These are phyloP conservation scores for Bonia amplexicaulis DNA, from an alignment of 176 grass and related monocot species.

Conservation along the genomic window DNA sequence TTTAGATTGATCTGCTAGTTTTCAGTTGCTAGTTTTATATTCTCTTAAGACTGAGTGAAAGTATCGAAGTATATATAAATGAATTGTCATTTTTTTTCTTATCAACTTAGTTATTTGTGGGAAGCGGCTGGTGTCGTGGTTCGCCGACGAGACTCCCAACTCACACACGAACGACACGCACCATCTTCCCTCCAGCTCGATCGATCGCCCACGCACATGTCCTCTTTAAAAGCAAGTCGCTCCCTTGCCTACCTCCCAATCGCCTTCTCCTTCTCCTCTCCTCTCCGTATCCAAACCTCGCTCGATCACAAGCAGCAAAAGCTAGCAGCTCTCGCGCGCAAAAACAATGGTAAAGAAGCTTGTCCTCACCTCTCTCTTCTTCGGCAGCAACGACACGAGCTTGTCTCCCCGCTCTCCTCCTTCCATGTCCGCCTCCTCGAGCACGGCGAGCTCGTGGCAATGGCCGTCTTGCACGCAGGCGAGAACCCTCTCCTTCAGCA, in stretches of 20 bases:
- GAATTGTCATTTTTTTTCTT: no score
- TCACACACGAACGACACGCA: neutral
- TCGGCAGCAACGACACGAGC: slow-evolving; percentile 9
- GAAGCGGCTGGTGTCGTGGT: no score
- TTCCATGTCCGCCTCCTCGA: slow-evolving; percentile 22
- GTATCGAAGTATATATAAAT: no score
- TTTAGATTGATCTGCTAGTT: no score
- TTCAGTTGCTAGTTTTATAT: no score
- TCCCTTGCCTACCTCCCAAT: neutral
- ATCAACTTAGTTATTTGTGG: no score
- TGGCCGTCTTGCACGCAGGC: slow-evolving; percentile 44
- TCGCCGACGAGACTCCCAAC: no score
- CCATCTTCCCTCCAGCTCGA: neutral
- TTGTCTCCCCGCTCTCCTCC: slow-evolving; percentile 19
- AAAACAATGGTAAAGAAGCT: slow-evolving; percentile 42
- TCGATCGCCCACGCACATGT: neutral
- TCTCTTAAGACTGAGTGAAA: no score
- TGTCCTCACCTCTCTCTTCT: slow-evolving; percentile 49
- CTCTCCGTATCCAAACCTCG: neutral
- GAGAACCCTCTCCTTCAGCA: slow-evolving; percentile 29
- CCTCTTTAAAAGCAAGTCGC: neutral
- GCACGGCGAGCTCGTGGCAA: slow-evolving; percentile 25
- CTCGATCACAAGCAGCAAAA: neutral
- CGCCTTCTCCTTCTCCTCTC: neutral
- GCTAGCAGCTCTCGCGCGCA: neutral